Percentiles rank a stretch among this genome's conserved stretches.
These are phyloP conservation scores for Cynanchum wilfordii DNA, from an alignment of 257 asterid genomes.

Conservation along the genomic window DNA sequence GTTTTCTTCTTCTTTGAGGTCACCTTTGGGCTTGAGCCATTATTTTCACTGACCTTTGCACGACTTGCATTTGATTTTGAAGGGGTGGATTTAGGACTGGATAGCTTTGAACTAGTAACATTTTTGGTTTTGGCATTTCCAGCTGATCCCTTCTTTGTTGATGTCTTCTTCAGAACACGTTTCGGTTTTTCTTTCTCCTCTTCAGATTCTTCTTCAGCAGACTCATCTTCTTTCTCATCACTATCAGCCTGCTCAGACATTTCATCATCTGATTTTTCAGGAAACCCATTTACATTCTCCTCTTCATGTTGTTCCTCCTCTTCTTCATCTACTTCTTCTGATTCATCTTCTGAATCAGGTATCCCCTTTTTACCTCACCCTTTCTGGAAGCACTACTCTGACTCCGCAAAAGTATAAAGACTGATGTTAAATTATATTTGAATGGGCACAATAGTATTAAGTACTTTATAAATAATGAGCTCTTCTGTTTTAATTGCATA, in stretches of 20 bases:
- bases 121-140: constrained; percentile 50
- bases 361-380: constrained; percentile 37
- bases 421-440: background rate
- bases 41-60: constrained; percentile 32
- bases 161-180: constrained; percentile 36
- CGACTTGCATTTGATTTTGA: constrained; percentile 42
- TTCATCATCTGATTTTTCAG: constrained; percentile 61
- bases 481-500: background rate
- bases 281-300: constrained; percentile 43
- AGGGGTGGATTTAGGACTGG: constrained; percentile 51
- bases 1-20: constrained; percentile 55
- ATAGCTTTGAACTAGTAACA: constrained; percentile 34
- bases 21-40: constrained; percentile 40
- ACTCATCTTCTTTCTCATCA: constrained; percentile 48
- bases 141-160: constrained; percentile 45
- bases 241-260: constrained; percentile 58
- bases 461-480: background rate
- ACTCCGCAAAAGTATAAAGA: constrained; percentile 30
- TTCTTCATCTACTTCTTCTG: constrained; percentile 47
- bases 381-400: constrained; percentile 42
- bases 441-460: background rate
- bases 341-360: constrained; percentile 57
- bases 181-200: constrained; percentile 37
- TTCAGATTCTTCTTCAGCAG: constrained; percentile 41
- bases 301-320: constrained; percentile 34